These are phyloP conservation scores for Adiantum capillusveneris DNA, from an alignment of 75 land plant species.

Conservation along the genomic window DNA sequence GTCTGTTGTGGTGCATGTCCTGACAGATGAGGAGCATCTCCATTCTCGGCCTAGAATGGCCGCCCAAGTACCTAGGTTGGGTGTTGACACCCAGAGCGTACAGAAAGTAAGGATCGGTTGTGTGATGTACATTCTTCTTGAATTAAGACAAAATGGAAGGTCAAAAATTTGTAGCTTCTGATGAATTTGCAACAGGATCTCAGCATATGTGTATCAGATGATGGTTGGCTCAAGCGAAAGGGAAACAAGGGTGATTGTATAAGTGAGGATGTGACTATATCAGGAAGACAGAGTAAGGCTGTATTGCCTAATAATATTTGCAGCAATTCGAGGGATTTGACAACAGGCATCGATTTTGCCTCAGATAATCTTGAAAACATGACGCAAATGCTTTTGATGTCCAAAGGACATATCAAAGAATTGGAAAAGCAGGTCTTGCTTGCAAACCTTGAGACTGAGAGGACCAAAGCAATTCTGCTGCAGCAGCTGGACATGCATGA, in stretches of 20 bases:
- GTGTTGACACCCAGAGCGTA: background rate
- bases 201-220: background rate
- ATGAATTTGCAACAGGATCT: background rate
- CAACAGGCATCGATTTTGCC: too few species aligned
- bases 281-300: too few species aligned
- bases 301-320: too few species aligned
- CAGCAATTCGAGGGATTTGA: too few species aligned
- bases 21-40: background rate
- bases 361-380: slow-evolving; percentile 1
- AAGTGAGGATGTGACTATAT: background rate
- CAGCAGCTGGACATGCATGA: slow-evolving; percentile 9
- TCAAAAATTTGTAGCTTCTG: too few species aligned
- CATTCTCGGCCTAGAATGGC: background rate
- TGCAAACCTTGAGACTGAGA: slow-evolving; percentile 13
- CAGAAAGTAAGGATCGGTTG: background rate
- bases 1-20: too few species aligned
- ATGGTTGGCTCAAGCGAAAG: background rate
- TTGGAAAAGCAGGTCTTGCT: slow-evolving; percentile 9
- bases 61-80: background rate
- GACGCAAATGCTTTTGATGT: slow-evolving; percentile 11
- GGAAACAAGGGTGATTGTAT: background rate
- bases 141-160: too few species aligned
- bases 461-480: background rate
- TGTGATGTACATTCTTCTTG: too few species aligned
- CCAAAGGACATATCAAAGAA: slow-evolving; percentile 9